Base-by-base conservation (phyloP, 495 filamentous ascomycete genomes). In the Penicillium goetzii region DNA sequence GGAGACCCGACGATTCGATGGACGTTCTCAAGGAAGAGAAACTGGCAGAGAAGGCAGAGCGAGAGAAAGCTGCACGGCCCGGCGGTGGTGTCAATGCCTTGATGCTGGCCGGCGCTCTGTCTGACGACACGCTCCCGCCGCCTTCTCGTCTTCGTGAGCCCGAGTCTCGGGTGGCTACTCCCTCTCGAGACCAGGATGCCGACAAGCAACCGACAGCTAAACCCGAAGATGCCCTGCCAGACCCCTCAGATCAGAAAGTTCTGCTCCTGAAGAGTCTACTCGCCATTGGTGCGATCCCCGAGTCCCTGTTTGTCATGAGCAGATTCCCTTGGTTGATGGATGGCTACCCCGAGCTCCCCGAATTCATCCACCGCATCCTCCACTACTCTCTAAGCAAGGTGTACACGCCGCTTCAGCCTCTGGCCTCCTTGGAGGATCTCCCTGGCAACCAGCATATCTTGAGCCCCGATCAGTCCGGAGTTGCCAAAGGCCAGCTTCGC, bases 251-350 rank as follows among this genome's bases (percentile, higher is more conserved):
- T 64, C 95, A 97, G 68, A 98, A 97, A 74, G 86, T 93, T 0
- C 78, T 85, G 52, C 82, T 99, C 1, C 82, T 99, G 38, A 90
- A 89, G 66, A 91, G 92, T 67, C 83, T 99, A 23, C 83, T 99
- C 4, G 88, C 88, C 12, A 93, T 97, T 64, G 96, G 96, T 25
- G 95, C 96, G 17, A 81, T 99, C 32, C 94, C 96, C 0, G 96
- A 98, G 74, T 86, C 96, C 2, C 83, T 98, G 23, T 97, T 93
- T 74, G 90, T 99, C 51, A 84, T 99, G 36, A 94, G 93, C 51
- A 89, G 89, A 60, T 96, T 96, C 69, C 90, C 91, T 25, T 97
- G 95, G 92, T 84, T 98, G 15, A 86, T 92, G 45, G 91, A 96
- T 53, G 86, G 84, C 3, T 90, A 89, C 60, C 88, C 92, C 19